Conservation (phyloP, 2,329 filamentous ascomycete species). For the Rhynchosporium agropyri region DNA sequence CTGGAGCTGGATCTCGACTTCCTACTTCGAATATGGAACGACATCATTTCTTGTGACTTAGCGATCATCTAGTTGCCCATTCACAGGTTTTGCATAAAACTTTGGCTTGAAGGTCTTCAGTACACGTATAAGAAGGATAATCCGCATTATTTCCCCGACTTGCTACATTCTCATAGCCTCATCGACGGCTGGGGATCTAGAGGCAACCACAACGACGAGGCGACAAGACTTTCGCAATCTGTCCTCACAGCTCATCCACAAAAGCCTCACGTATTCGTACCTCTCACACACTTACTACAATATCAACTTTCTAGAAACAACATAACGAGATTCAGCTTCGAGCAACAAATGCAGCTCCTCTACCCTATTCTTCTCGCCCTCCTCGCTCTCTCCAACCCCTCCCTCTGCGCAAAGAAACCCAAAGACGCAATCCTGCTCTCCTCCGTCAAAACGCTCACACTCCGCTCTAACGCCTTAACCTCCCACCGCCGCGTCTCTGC, state of each 20-base stretch:
- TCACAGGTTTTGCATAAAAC: neutral
- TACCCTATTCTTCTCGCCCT: constrained; percentile 34
- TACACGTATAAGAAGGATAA: neutral
- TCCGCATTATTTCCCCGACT: neutral
- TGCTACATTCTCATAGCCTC: constrained; percentile 1
- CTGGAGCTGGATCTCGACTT: neutral
- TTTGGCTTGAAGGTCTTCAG: neutral
- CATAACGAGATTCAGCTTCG: neutral
- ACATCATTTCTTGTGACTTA: neutral
- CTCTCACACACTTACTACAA: neutral
- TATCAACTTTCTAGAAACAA: neutral
- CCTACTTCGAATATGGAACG: neutral
- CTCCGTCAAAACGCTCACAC: constrained; percentile 75
- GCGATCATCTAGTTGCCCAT: neutral
- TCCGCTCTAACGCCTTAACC: constrained; percentile 69
- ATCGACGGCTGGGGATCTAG: neutral
- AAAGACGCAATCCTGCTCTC: constrained; percentile 60
- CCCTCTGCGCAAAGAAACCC: constrained; percentile 34
- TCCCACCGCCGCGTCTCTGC: constrained; percentile 74
- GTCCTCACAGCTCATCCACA: constrained; percentile 25
- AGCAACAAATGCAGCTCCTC: constrained; percentile 34
- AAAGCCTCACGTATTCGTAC: neutral
- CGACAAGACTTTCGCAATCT: constrained; percentile 25
- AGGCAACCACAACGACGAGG: neutral
- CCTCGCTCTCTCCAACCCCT: constrained; percentile 36